These are phyloP conservation scores for Monosporascus sp. DNA, from an alignment of 2,329 filamentous ascomycete genomes.

Conservation along the genomic window DNA sequence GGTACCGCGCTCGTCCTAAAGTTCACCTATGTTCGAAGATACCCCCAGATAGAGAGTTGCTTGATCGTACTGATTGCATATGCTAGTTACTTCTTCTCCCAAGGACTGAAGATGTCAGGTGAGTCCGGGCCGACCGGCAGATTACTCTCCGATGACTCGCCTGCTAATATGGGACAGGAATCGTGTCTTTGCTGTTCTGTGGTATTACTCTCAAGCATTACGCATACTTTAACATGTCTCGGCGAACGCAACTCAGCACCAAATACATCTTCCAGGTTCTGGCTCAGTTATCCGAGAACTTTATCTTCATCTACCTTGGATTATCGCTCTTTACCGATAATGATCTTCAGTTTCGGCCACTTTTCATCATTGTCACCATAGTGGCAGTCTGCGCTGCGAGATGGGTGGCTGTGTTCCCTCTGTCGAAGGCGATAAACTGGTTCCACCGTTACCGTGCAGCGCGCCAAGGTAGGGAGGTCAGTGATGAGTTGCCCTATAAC, in stretches of 20 bases:
- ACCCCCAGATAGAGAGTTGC: slow-evolving; percentile 95
- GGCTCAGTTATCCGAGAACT: slow-evolving; percentile 94
- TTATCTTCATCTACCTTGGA: slow-evolving; percentile 98
- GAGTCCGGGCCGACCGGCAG: slow-evolving; percentile 28
- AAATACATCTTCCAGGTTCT: slow-evolving; percentile 96
- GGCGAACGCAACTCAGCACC: slow-evolving; percentile 91
- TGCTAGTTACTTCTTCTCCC: slow-evolving; percentile 95
- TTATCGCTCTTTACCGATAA: slow-evolving; percentile 91
- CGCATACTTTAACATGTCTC: slow-evolving; percentile 99
- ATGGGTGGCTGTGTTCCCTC: slow-evolving; percentile 90
- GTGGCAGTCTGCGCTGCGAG: slow-evolving; percentile 86
- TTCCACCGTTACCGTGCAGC: slow-evolving; percentile 82
- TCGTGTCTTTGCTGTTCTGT: slow-evolving; percentile 94
- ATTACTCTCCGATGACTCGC: background rate
- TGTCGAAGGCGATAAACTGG: slow-evolving; percentile 86
- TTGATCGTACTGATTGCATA: slow-evolving; percentile 91
- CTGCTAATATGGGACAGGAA: slow-evolving; percentile 50
- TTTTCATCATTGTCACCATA: slow-evolving; percentile 90
- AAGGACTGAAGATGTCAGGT: slow-evolving; percentile 95
- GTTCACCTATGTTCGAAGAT: slow-evolving; percentile 86
- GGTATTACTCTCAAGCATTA: slow-evolving; percentile 98
- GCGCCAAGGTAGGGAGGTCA: slow-evolving; percentile 66
- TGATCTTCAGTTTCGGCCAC: slow-evolving; percentile 82
- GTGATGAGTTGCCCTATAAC: slow-evolving; percentile 85
- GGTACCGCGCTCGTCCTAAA: slow-evolving; percentile 84